These are phyloP conservation scores for Chlamydomonas schloesseri DNA, from an alignment of 139 green algal species.

Conservation along the genomic window DNA sequence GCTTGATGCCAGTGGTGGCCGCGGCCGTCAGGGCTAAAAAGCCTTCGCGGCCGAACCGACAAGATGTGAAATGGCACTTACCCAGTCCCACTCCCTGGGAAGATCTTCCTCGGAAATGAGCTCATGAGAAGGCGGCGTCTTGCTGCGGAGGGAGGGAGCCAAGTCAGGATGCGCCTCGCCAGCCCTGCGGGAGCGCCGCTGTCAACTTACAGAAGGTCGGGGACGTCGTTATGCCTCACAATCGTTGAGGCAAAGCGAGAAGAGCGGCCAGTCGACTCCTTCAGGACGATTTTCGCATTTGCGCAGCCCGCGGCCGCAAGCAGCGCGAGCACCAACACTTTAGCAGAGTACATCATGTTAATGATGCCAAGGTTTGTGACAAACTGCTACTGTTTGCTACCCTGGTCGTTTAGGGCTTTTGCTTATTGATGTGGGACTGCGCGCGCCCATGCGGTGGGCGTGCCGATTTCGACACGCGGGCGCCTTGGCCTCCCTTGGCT, in stretches of 20 bases:
- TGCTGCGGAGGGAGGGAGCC: constrained; percentile 25
- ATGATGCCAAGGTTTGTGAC: too few species aligned
- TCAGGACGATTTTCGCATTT: background rate
- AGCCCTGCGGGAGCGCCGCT: too few species aligned
- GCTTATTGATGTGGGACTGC: too few species aligned
- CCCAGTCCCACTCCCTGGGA: constrained; percentile 66
- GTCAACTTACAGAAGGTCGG: constrained; percentile 23
- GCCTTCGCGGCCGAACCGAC: background rate
- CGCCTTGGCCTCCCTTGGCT: too few species aligned
- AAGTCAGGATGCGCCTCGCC: background rate
- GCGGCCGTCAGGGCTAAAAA: background rate
- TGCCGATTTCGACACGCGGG: too few species aligned
- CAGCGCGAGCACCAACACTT: background rate
- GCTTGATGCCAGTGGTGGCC: too few species aligned
- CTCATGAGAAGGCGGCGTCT: constrained; percentile 31
- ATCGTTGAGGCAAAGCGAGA: constrained; percentile 5
- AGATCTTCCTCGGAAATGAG: constrained; percentile 42
- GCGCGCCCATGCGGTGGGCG: too few species aligned
- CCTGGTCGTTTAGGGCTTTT: too few species aligned
- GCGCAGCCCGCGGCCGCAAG: background rate
- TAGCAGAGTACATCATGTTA: too few species aligned
- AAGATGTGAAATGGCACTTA: background rate
- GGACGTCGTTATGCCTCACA: background rate
- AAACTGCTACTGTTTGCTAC: too few species aligned
- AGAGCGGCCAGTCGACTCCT: background rate